Evolutionary conservation across 768 basidiomycete genomes (phyloP).

Genomic region (Grammothele lineata): DNA sequence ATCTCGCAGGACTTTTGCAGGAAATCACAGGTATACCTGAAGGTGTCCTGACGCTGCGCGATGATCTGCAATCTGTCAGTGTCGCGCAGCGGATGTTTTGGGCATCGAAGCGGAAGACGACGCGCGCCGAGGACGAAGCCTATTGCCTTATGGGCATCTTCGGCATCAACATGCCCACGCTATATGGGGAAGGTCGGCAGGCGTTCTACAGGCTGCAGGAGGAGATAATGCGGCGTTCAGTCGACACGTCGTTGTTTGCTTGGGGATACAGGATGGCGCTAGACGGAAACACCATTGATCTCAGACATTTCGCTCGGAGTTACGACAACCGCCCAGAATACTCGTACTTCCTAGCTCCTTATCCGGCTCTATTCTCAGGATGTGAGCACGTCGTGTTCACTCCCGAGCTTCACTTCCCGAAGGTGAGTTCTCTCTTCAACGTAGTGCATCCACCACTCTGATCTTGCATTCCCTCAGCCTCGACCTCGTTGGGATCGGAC

Average conservation of each 20-base stretch:
- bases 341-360: neutral
- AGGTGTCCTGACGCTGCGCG: neutral
- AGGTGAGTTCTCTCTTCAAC: no score
- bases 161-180: neutral
- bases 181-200: neutral
- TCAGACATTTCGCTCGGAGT: no score
- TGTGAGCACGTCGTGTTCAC: neutral
- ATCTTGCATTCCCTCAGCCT: no score
- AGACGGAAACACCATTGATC: no score
- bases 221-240: neutral
- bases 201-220: neutral
- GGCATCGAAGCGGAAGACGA: neutral
- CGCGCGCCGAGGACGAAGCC: neutral
- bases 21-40: neutral
- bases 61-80: neutral
- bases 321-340: no score
- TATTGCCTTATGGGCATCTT: neutral
- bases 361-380: neutral
- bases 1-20: neutral
- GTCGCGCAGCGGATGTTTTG: neutral
- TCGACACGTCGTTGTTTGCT: slow-evolving; percentile 1
- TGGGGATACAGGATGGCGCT: neutral
- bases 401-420: no score
- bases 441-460: no score
- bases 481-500: no score